Evolutionary conservation across 805 yeast species (phyloP), one percentile per base, ranked within the genome.

Genomic region (Ogataea haglerorum): DNA sequence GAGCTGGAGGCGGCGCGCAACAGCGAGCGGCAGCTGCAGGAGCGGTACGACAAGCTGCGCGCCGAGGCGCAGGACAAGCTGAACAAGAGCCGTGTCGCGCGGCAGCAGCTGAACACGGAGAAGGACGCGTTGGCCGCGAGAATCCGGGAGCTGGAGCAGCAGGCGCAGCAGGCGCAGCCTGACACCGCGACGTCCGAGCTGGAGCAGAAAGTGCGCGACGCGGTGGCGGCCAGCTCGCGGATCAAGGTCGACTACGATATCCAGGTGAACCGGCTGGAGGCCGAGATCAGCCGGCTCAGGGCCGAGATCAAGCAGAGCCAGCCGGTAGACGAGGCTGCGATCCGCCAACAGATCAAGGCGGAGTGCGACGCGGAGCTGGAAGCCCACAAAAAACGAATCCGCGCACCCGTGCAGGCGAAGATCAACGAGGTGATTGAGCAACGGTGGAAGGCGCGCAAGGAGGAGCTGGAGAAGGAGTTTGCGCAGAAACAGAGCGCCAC

Each of bases 361-460:
- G 59, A 64, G n/a, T 56, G 58, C 28, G 65, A 67, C 37, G 54
- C 57, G 1, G 61, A 60, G 30, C 46, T 58, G 24, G 62, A 58
- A 29, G 55, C 57, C 1, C 57, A 57, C 36, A 67, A 64, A 40
- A 58, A 48, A 15, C 57, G 55, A 35, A 46, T 69, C n/a, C 60
- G 72, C 40, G 67, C 61, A 1, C 67, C 70, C 14, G 57, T 65
- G 12, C 65, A 62, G 32, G 66, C 64, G 3, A 62, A 59, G 46
- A 58, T 70, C 28, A 57, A 57, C 40, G 65, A 61, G 18, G 63
- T 64, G 19, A 56, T 59, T 27, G 65, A 64, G 42, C 61, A 58
- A 40, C 49, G 69, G 37, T 54, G 58, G 41, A 61, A 60, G 18
- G 63, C 56, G 14, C 54, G 63, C 21, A 52, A 55, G 41, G 61